These are phyloP conservation scores for Chimonanthus salicifolius DNA, from an alignment of 164 flowering plant species.

Conservation along the genomic window DNA sequence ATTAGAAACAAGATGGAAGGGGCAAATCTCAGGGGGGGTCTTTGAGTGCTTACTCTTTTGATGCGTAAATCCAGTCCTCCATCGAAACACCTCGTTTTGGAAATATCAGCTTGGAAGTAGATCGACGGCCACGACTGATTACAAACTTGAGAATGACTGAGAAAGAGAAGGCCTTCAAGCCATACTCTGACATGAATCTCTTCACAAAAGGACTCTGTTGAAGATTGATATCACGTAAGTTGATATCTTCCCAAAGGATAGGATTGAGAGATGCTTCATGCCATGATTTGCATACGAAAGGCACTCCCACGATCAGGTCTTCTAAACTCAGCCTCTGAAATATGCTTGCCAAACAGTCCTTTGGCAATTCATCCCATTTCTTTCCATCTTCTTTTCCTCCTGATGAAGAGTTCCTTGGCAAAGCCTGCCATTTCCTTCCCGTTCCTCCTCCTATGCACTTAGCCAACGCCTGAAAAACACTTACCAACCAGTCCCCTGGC, in stretches of 20 bases:
- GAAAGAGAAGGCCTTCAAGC: slow-evolving; percentile 1
- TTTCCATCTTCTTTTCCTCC: not conserved
- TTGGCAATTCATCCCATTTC: not conserved
- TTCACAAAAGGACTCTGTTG: not conserved
- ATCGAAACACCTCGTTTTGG: not conserved
- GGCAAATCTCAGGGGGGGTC: too few relatives aligned
- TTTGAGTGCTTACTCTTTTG: not conserved
- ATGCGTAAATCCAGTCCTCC: not conserved
- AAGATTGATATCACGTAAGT: not conserved
- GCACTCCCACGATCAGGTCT: not conserved
- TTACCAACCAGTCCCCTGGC: too few relatives aligned
- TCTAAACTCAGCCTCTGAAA: not conserved
- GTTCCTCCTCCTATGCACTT: too few relatives aligned
- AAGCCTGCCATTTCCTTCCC: too few relatives aligned
- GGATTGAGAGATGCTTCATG: not conserved
- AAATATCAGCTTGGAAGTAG: not conserved
- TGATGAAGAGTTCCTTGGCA: too few relatives aligned
- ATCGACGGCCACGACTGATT: slow-evolving; percentile 3
- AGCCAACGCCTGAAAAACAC: too few relatives aligned
- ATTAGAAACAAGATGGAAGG: too few relatives aligned
- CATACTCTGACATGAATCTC: not conserved
- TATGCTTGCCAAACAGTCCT: not conserved
- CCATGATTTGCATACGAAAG: slow-evolving; percentile 1
- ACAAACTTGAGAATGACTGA: not conserved
- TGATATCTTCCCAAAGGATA: not conserved